Percentiles rank a stretch among this genome's conserved stretches.
Evolutionary conservation across 2,329 filamentous ascomycete species (phyloP).

Genomic region (Colletotrichum sojae): DNA sequence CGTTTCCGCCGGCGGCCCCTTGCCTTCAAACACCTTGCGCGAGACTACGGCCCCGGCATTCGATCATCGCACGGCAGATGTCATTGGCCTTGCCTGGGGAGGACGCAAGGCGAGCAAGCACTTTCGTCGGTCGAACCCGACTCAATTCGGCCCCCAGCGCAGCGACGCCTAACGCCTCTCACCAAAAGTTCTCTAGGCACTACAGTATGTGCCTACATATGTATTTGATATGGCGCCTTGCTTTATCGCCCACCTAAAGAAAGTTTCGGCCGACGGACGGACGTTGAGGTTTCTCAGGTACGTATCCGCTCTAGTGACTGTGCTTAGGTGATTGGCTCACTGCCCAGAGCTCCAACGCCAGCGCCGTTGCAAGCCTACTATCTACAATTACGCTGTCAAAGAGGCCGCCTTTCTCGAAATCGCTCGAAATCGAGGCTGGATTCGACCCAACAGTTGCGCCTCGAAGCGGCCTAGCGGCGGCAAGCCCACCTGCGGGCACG

Average conservation of each 20-base stretch:
- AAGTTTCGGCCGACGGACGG: constrained; percentile 21
- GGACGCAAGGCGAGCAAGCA: constrained; percentile 1
- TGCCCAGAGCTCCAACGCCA: constrained; percentile 32
- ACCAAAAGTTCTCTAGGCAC: no score
- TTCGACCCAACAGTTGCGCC: constrained; percentile 7
- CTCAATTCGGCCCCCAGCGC: no score
- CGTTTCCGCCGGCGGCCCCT: constrained; percentile 33
- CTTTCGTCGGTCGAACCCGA: neutral
- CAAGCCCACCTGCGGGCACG: constrained; percentile 6
- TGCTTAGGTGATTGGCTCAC: no score
- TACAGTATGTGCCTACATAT: no score
- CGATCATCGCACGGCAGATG: constrained; percentile 14
- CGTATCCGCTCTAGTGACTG: no score
- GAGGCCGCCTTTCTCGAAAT: constrained; percentile 28
- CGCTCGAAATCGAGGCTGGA: neutral
- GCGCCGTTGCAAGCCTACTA: neutral
- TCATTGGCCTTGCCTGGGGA: constrained; percentile 8
- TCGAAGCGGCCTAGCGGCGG: constrained; percentile 24
- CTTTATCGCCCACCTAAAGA: constrained; percentile 9
- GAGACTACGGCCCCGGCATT: constrained; percentile 7
- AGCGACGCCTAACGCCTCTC: no score
- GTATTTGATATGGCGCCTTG: neutral
- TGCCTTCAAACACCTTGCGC: constrained; percentile 12
- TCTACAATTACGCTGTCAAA: constrained; percentile 10
- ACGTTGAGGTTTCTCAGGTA: constrained; percentile 1